Evolutionary conservation across 441 rosid genomes (phyloP).

Genomic region (Brassica balearica): DNA sequence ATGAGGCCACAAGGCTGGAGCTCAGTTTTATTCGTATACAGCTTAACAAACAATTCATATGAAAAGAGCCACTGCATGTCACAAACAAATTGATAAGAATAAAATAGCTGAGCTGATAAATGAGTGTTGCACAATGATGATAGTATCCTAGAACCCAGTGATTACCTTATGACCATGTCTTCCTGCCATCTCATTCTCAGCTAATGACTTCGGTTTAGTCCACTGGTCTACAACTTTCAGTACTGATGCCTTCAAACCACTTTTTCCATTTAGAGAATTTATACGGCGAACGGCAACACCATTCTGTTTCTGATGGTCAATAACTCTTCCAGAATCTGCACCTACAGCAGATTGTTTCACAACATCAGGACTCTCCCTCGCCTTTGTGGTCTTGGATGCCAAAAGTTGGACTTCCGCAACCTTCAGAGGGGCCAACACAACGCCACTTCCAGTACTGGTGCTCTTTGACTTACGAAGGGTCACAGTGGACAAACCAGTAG

Average conservation of each 20-base stretch:
- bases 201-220: constrained; percentile 61
- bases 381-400: constrained; percentile 44
- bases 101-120: constrained; percentile 23
- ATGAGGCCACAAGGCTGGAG: constrained; percentile 84
- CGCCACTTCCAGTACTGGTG: constrained; percentile 27
- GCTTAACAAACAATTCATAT: constrained; percentile 74
- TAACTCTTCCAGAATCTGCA: constrained; percentile 50
- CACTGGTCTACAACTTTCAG: constrained; percentile 76
- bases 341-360: constrained; percentile 45
- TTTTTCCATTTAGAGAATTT: constrained; percentile 49
- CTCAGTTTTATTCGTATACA: constrained; percentile 73
- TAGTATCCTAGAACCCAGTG: constrained; percentile 24
- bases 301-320: constrained; percentile 46
- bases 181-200: constrained; percentile 53
- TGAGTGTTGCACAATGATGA: constrained; percentile 17
- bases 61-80: constrained; percentile 73
- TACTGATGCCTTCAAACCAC: constrained; percentile 72
- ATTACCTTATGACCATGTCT: constrained; percentile 75
- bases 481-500: constrained; percentile 29
- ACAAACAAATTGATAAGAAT: constrained; percentile 30
- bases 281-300: constrained; percentile 39
- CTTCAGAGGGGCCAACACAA: constrained; percentile 39
- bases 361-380: constrained; percentile 43
- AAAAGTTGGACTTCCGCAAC: constrained; percentile 46
- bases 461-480: constrained; percentile 43